phyloP scores from a whole-genome alignment of 257 asterid genomes.

The Henckelia pumila region DNA sequence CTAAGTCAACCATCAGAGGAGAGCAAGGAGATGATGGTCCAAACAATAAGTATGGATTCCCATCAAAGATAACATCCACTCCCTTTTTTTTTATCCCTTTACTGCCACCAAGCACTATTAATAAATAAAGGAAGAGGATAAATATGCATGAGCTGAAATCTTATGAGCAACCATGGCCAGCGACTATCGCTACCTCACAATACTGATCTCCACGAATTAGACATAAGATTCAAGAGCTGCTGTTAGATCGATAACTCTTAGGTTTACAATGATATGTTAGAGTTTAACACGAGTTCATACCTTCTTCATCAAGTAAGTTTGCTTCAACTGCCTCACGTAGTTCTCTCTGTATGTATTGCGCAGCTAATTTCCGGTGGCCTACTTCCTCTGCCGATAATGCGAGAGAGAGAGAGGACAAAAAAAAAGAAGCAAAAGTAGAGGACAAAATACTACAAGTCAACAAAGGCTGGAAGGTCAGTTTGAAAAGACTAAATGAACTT shows the following conservation, averaged over 20 bases:
- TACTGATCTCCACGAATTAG: slow-evolving; percentile 7
- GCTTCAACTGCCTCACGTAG: slow-evolving; percentile 69
- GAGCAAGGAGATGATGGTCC: not conserved
- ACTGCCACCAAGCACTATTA: not conserved
- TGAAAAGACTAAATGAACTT: slow-evolving; percentile 22
- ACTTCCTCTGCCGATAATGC: slow-evolving; percentile 42
- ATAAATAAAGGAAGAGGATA: not conserved
- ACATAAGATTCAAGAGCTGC: slow-evolving; percentile 8
- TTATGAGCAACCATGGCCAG: slow-evolving; percentile 7
- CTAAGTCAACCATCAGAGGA: not conserved
- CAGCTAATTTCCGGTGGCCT: slow-evolving; percentile 48
- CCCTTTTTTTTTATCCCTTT: not conserved
- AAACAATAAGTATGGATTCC: not conserved
- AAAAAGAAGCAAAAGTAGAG: slow-evolving; percentile 14
- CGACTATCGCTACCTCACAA: slow-evolving; percentile 15
- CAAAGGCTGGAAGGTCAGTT: slow-evolving; percentile 12
- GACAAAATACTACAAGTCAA: slow-evolving; percentile 11
- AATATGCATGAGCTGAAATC: slow-evolving; percentile 7
- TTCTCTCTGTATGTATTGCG: slow-evolving; percentile 48
- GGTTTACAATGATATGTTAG: slow-evolving; percentile 3
- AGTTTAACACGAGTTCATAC: slow-evolving; percentile 34
- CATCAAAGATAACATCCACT: not conserved
- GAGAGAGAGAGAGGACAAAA: slow-evolving; percentile 9
- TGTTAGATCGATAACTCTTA: not conserved
- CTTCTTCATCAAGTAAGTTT: slow-evolving; percentile 84